phyloP scores from a whole-genome alignment of 495 filamentous ascomycete genomes.

The Schizothecium vesticola region DNA sequence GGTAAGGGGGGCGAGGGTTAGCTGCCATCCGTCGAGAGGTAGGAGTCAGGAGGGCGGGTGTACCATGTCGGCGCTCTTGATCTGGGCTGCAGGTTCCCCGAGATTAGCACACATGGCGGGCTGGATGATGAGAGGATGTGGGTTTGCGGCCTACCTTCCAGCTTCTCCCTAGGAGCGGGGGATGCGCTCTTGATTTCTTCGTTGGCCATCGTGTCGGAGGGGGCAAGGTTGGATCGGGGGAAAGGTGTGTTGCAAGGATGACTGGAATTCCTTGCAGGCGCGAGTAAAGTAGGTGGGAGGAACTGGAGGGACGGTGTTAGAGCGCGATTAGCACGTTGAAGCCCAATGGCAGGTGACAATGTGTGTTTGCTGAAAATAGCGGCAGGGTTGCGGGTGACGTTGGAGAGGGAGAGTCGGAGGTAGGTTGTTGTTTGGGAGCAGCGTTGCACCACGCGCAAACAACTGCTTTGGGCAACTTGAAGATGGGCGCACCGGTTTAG shows the following conservation, averaged over 20 bases:
- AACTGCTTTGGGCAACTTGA: not conserved
- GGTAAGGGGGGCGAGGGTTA: slow-evolving; percentile 19
- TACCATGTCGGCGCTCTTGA: slow-evolving; percentile 98
- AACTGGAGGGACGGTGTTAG: not conserved
- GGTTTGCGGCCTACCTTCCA: slow-evolving; percentile 26
- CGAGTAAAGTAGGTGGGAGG: not conserved
- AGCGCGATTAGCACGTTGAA: not conserved
- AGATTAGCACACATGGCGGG: slow-evolving; percentile 6
- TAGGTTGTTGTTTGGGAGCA: not conserved
- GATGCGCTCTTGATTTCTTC: slow-evolving; percentile 28
- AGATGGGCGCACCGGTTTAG: not conserved
- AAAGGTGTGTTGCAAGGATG: not conserved
- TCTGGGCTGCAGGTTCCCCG: slow-evolving; percentile 57
- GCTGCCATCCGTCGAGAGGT: slow-evolving; percentile 8
- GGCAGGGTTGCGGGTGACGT: not conserved
- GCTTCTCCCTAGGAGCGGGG: slow-evolving; percentile 34
- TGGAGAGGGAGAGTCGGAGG: not conserved
- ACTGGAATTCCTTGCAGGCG: slow-evolving; percentile 1
- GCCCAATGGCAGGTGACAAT: not conserved
- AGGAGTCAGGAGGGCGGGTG: slow-evolving; percentile 2
- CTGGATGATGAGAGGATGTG: not conserved
- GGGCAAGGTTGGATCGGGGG: not conserved
- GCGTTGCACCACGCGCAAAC: not conserved
- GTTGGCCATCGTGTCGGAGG: slow-evolving; percentile 22
- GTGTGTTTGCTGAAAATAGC: not conserved